Percentiles rank a stretch among this genome's conserved stretches.
Evolutionary conservation across 306 rosid genomes (phyloP).

Genomic region (Corylus avellana): DNA sequence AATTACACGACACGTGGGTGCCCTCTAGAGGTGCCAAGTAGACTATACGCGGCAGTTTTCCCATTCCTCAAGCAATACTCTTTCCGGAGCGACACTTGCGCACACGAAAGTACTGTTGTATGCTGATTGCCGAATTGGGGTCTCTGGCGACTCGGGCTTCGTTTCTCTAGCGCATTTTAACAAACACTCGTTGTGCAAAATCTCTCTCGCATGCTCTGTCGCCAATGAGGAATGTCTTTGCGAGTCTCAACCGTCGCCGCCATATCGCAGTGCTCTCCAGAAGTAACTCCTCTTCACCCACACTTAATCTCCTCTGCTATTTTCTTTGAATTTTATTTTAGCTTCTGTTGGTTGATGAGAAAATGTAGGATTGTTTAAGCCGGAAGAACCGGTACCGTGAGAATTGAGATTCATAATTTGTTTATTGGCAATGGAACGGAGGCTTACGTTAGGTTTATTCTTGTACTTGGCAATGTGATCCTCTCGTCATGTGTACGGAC

Average conservation of each 20-base stretch:
- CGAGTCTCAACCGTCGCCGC: conserved; percentile 57
- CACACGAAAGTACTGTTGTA: not conserved
- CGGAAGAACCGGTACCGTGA: not conserved
- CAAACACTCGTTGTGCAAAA: conserved; percentile 38
- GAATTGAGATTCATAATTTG: not conserved
- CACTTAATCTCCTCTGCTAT: not conserved
- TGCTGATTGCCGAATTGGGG: not conserved
- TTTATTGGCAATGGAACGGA: not conserved
- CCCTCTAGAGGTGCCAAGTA: conserved; percentile 21
- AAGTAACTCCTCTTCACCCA: conserved; percentile 30
- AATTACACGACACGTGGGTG: not conserved
- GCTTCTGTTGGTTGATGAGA: conserved; percentile 3
- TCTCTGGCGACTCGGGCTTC: not conserved
- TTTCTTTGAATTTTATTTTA: not conserved
- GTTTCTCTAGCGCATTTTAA: conserved; percentile 33
- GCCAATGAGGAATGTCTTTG: conserved; percentile 82
- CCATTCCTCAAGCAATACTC: conserved; percentile 20
- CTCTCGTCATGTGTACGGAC: not conserved
- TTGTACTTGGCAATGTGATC: not conserved
- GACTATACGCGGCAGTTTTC: conserved; percentile 51
- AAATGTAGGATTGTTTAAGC: not conserved
- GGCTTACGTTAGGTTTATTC: not conserved
- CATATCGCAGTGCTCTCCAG: conserved; percentile 33
- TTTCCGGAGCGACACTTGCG: not conserved
- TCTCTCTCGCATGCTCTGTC: conserved; percentile 16